Conservation (phyloP, 306 rosid species). For the Biancaea sappan region DNA sequence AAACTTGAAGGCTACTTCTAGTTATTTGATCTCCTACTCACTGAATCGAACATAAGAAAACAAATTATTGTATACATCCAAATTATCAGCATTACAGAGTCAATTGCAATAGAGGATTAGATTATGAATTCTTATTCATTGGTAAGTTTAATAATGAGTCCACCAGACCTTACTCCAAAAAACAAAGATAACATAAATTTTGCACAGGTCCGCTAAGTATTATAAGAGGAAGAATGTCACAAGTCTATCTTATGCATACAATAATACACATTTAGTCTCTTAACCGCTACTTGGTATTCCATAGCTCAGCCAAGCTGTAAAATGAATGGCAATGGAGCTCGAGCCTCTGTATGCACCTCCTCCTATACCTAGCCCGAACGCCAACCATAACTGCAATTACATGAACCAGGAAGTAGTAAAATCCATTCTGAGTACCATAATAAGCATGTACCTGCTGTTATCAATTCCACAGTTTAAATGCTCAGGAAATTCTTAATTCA, state of each 20-base stretch:
- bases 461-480: background rate
- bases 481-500: slow-evolving; percentile 38
- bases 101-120: background rate
- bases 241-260: slow-evolving; percentile 40
- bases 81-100: slow-evolving; percentile 11
- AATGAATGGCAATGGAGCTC: slow-evolving; percentile 54
- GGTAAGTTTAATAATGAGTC: slow-evolving; percentile 36
- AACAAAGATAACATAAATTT: slow-evolving; percentile 42
- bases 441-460: slow-evolving; percentile 44
- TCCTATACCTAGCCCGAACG: slow-evolving; percentile 35
- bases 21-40: background rate
- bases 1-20: background rate
- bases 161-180: slow-evolving; percentile 41
- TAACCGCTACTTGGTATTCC: slow-evolving; percentile 47
- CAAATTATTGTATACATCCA: background rate
- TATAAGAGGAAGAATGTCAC: slow-evolving; percentile 39
- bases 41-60: background rate
- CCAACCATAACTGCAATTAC: slow-evolving; percentile 46
- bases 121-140: slow-evolving; percentile 44
- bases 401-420: slow-evolving; percentile 34
- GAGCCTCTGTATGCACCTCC: slow-evolving; percentile 40
- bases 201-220: slow-evolving; percentile 48
- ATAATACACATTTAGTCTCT: slow-evolving; percentile 44
- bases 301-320: slow-evolving; percentile 61
- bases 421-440: slow-evolving; percentile 26